Base-by-base conservation (phyloP, 352 stramenopile genomes). In the Hyaloperonospora arabidopsidis region DNA sequence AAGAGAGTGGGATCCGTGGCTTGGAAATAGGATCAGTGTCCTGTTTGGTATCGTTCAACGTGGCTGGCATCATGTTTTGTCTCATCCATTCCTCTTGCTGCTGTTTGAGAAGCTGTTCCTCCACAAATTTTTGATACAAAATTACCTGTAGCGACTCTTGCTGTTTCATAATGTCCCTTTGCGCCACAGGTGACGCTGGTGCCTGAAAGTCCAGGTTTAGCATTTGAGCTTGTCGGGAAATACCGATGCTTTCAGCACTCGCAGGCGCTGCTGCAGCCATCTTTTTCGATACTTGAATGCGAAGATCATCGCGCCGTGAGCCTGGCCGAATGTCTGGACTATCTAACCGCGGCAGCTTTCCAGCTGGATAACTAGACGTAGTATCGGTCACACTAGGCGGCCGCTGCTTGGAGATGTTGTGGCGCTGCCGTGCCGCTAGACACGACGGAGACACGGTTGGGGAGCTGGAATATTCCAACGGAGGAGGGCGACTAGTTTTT, bases 271-370 rank as follows among this genome's bases (percentile, higher is more conserved):
- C 67, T 0, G 67, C 72, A 13, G 76, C 79, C 70, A 88, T 90
- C 41, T 86, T 87, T 54, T 89, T 91, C 13, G 79, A 84, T 13
- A 89, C 69, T 64, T 84, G 77, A 35, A 91, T 86, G 19, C 81
- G 77, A 40, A 91, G 60, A 52, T 87, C 60, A 63, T 84, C 64
- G 18, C 77, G 72, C n/a, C 69, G 67, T 45, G 52, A 52, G 39
- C 41, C 68, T 17, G 39, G 46, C 46, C 63, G 44, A 10, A 29
- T 17, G 15, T 51, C 36, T 40, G 52, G 22, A 54, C 45, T 58
- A 51, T 69, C 51, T 0, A 59, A 46, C 8, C 53, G 45, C 1
- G 64, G 56, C 6, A 55, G 39, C 8, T 50, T 44, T 25, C 47
- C 40, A 14, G 44, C 21, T 34, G 52, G 29, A 10, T 57, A 54